Conservation (phyloP, 768 basidiomycete species). For the Naganishia randhawae region DNA sequence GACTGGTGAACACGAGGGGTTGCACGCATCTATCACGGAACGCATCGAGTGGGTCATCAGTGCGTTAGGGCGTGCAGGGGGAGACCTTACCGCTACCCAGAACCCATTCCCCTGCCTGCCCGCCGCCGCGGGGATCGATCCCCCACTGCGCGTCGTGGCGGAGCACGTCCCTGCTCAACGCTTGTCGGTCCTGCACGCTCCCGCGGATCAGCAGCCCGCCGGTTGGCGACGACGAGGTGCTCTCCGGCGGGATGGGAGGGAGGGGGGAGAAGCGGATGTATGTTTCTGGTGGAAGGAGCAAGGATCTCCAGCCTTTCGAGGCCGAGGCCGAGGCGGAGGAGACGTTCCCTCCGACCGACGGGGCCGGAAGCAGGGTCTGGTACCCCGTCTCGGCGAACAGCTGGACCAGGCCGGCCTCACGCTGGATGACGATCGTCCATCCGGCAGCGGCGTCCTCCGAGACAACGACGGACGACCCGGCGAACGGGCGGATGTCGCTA, state of each 20-base stretch:
- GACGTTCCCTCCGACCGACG: background rate
- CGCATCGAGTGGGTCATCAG: background rate
- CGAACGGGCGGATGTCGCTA: background rate
- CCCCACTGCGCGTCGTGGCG: background rate
- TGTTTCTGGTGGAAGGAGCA: background rate
- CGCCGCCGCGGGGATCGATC: background rate
- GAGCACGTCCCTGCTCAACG: background rate
- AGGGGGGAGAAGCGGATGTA: conserved; percentile 6
- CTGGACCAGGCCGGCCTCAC: background rate
- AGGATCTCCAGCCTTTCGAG: conserved; percentile 5
- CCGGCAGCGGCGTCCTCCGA: background rate
- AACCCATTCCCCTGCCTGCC: background rate
- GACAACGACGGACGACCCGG: background rate
- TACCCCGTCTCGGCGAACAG: background rate
- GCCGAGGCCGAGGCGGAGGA: no score
- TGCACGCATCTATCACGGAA: conserved; percentile 31
- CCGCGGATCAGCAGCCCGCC: conserved; percentile 2
- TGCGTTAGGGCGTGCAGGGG: background rate
- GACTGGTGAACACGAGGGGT: conserved; percentile 37
- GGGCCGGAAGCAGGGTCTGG: background rate
- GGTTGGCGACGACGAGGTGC: background rate
- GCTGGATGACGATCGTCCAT: background rate
- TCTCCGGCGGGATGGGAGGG: background rate
- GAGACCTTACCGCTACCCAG: conserved; percentile 10
- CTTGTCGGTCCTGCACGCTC: background rate